Evolutionary conservation across 2,329 filamentous ascomycete genomes (phyloP).

Genomic region (Penicillium sp.): DNA sequence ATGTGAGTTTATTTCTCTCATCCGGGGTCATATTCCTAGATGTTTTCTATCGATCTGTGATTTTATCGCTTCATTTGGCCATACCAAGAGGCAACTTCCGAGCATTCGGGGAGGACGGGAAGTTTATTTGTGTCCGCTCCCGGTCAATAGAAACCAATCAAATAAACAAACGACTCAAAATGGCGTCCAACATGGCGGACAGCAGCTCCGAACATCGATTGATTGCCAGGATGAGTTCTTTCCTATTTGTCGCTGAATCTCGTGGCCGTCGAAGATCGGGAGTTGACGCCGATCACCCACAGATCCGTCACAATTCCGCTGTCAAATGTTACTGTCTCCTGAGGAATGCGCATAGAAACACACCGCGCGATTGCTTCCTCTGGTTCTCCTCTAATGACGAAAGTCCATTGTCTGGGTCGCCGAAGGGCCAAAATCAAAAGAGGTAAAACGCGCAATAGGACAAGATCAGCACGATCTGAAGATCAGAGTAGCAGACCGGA

Average conservation of each 20-base stretch:
- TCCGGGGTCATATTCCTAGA: not conserved
- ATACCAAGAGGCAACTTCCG: not conserved
- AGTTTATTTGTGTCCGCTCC: no score
- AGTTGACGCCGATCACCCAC: conserved; percentile 20
- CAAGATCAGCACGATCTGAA: conserved; percentile 17
- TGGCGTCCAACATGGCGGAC: not conserved
- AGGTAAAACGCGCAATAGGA: conserved; percentile 2
- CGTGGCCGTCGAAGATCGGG: conserved; percentile 9
- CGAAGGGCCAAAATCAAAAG: not conserved
- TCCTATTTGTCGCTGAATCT: not conserved
- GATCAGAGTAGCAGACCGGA: conserved; percentile 4
- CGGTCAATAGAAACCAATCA: not conserved
- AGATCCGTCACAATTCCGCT: conserved; percentile 22
- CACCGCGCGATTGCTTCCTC: conserved; percentile 15
- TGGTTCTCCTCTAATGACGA: conserved; percentile 12
- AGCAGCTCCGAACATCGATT: not conserved
- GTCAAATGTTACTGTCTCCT: conserved; percentile 19
- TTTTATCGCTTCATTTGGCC: not conserved
- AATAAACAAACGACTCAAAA: not conserved
- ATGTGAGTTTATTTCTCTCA: not conserved
- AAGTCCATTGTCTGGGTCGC: not conserved
- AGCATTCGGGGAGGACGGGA: not conserved
- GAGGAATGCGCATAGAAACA: conserved; percentile 22
- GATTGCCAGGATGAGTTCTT: not conserved
- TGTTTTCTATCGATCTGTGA: not conserved